Conservation (phyloP, 371 early-diverging fungal genomes). For the Nematocida sp. region DNA sequence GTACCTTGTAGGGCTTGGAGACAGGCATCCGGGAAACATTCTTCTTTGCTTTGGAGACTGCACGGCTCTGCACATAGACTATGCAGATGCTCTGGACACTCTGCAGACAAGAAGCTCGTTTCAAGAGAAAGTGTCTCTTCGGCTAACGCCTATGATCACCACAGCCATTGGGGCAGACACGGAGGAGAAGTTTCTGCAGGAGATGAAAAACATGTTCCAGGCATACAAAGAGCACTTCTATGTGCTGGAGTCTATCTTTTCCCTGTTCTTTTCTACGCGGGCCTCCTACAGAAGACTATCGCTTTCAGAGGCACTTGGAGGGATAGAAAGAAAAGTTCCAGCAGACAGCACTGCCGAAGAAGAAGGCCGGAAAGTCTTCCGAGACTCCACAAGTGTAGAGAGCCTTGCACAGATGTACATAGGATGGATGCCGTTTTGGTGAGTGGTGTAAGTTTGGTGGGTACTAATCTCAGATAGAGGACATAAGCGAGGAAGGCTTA, state of each 20-base stretch:
- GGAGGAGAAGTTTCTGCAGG: not conserved
- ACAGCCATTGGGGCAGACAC: not conserved
- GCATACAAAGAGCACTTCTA: not conserved
- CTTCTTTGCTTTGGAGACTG: not conserved
- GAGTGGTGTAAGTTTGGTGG: too few species aligned
- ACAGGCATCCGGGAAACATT: conserved; percentile 30
- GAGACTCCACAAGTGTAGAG: not conserved
- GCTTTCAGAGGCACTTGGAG: not conserved
- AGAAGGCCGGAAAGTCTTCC: not conserved
- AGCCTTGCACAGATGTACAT: conserved; percentile 20
- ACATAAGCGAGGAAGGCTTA: too few species aligned
- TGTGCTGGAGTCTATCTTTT: not conserved
- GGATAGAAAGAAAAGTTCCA: not conserved
- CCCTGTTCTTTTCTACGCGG: not conserved
- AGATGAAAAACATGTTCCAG: not conserved
- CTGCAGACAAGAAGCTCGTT: not conserved
- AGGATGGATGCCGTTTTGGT: conserved; percentile 45
- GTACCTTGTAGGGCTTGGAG: conserved; percentile 21
- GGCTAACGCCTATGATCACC: conserved; percentile 27
- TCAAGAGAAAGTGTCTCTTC: conserved; percentile 11
- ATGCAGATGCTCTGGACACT: conserved; percentile 15
- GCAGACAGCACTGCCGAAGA: not conserved
- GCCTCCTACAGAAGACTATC: not conserved
- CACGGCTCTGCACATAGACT: conserved; percentile 22
- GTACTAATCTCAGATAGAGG: too few species aligned